A percentile compares a stretch with the other conserved stretches of the same genome.
Evolutionary conservation across 768 basidiomycete species (phyloP).

Genomic region (Leccinum variicolor): DNA sequence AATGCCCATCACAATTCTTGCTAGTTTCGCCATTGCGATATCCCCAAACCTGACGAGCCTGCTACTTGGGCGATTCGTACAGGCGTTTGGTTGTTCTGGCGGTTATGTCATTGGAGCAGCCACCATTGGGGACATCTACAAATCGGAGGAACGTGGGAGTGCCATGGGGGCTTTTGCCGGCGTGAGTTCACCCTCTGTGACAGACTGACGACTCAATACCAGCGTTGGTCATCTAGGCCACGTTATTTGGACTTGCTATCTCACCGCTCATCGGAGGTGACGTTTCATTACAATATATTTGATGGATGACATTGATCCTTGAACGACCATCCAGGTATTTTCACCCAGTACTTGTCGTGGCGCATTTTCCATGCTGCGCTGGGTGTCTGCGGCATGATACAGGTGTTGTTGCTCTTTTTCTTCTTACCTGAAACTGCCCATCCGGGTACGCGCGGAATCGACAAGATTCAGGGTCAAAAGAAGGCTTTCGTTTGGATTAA

Average conservation of each 20-base stretch:
- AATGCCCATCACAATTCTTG: constrained; percentile 56
- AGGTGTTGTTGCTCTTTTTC: constrained; percentile 37
- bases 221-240: constrained; percentile 30
- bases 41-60: constrained; percentile 42
- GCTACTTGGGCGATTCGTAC: constrained; percentile 60
- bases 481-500: constrained; percentile 50
- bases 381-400: constrained; percentile 37
- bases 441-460: constrained; percentile 54
- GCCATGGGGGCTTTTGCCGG: constrained; percentile 59
- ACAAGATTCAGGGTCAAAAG: constrained; percentile 33
- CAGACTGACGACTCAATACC: not conserved
- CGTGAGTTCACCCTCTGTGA: constrained; percentile 29
- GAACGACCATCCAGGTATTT: constrained; percentile 33
- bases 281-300: not conserved
- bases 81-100: constrained; percentile 61
- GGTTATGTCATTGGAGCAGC: constrained; percentile 55
- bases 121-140: constrained; percentile 66
- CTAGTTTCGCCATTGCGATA: constrained; percentile 56
- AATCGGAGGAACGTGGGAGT: constrained; percentile 55
- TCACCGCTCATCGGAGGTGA: constrained; percentile 58
- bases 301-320: not conserved
- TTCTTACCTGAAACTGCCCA: constrained; percentile 67
- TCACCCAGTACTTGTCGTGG: constrained; percentile 65
- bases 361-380: constrained; percentile 52
- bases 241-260: constrained; percentile 56